Conservation (phyloP, 192 early-diverging fungal genomes). For the Entomortierella beljakovae region DNA sequence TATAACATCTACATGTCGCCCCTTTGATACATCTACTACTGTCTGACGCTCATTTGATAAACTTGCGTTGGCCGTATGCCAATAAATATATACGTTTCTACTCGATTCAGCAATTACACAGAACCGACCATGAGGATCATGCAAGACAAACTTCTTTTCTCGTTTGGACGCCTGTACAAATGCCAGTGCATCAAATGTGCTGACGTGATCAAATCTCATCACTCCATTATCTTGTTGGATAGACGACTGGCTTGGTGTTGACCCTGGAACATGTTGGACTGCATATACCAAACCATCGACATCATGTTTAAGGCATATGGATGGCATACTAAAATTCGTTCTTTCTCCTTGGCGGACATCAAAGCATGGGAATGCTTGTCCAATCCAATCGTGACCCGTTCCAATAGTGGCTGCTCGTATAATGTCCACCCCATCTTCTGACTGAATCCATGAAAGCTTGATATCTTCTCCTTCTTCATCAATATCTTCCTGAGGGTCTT, state of each 20-base stretch:
- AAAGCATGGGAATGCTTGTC: slow-evolving; percentile 44
- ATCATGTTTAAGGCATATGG: slow-evolving; percentile 72
- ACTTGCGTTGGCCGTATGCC: slow-evolving; percentile 37
- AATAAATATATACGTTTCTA: slow-evolving; percentile 65
- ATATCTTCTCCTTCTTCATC: slow-evolving; percentile 60
- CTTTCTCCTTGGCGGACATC: slow-evolving; percentile 29
- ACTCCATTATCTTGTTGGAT: slow-evolving; percentile 28
- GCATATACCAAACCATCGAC: slow-evolving; percentile 78
- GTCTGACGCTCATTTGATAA: slow-evolving; percentile 53
- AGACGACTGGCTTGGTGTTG: background rate
- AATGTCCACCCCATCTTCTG: slow-evolving; percentile 51
- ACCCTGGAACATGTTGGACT: slow-evolving; percentile 41
- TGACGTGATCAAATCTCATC: slow-evolving; percentile 57
- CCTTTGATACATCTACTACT: slow-evolving; percentile 59
- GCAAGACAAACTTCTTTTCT: slow-evolving; percentile 70
- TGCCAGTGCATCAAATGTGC: slow-evolving; percentile 75
- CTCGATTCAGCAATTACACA: slow-evolving; percentile 62
- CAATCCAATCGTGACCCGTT: slow-evolving; percentile 73
- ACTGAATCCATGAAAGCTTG: slow-evolving; percentile 57
- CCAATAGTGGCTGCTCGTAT: slow-evolving; percentile 57
- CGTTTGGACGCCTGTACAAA: slow-evolving; percentile 83
- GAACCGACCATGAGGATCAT: slow-evolving; percentile 63
- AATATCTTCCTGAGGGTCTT: slow-evolving; percentile 47
- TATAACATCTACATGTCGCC: slow-evolving; percentile 56
- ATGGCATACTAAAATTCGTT: slow-evolving; percentile 56